phyloP scores from a whole-genome alignment of 768 basidiomycete species.

The Mycena floridula region DNA sequence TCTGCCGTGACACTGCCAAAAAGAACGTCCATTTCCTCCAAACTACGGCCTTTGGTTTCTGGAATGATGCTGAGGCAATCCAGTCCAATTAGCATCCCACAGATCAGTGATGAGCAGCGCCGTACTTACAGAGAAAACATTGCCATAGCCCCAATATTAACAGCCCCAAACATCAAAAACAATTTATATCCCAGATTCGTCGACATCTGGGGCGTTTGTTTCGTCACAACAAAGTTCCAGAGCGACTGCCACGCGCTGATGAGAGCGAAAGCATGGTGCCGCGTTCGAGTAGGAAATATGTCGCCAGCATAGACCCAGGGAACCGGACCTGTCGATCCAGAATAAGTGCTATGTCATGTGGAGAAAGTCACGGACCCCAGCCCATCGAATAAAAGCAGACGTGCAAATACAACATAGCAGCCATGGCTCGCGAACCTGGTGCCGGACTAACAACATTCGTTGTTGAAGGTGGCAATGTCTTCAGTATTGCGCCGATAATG shows the following conservation, averaged over 20 bases:
- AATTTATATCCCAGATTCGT: conserved; percentile 43
- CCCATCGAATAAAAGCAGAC: no score
- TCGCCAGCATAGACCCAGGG: no score
- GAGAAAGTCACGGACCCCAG: conserved; percentile 41
- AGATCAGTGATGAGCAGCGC: no score
- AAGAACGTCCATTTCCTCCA: conserved; percentile 15
- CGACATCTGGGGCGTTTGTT: conserved; percentile 43
- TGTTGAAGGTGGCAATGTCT: conserved; percentile 42
- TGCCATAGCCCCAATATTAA: conserved; percentile 47
- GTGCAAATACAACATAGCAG: conserved; percentile 56
- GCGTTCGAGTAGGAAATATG: no score
- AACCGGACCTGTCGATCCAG: conserved; percentile 38
- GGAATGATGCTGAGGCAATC: conserved; percentile 29
- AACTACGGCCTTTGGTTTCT: no score
- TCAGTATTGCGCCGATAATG: conserved; percentile 60
- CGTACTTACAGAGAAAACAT: conserved; percentile 39
- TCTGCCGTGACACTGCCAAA: no score
- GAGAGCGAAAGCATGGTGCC: no score
- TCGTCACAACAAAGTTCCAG: conserved; percentile 49
- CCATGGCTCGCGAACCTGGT: conserved; percentile 42
- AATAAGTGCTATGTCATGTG: no score
- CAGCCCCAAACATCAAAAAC: conserved; percentile 48
- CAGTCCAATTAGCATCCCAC: no score
- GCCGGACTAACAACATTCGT: conserved; percentile 9
- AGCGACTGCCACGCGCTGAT: no score